phyloP scores from a whole-genome alignment of 805 yeast species.

The Barnettozyma botsteinii region DNA sequence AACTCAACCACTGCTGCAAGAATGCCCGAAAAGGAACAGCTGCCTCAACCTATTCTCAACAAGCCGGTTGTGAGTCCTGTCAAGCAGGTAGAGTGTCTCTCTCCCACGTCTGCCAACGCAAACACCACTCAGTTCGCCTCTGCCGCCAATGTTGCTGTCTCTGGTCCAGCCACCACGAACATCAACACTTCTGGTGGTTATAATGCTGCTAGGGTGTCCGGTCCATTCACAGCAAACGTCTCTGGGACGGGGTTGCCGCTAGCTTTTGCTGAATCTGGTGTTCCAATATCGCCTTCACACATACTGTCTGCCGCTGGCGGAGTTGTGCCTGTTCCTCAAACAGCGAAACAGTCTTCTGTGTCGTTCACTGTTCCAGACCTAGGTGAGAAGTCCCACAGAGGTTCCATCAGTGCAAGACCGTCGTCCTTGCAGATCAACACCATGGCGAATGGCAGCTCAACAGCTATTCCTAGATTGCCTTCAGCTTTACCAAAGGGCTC shows the following conservation, averaged over 20 bases:
- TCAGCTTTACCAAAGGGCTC: slow-evolving; percentile 4
- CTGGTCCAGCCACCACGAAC: background rate
- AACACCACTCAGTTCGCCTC: too few relatives aligned
- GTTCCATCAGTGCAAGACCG: slow-evolving; percentile 53
- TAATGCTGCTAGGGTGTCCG: too few relatives aligned
- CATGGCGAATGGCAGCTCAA: slow-evolving; percentile 1
- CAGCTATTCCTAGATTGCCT: slow-evolving; percentile 10
- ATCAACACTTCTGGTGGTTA: too few relatives aligned
- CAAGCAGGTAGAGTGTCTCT: background rate
- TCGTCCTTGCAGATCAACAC: slow-evolving; percentile 32
- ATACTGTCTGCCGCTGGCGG: background rate
- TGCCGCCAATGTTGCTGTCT: background rate
- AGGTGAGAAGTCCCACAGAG: slow-evolving; percentile 42
- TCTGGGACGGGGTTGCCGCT: too few relatives aligned
- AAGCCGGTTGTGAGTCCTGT: slow-evolving; percentile 10
- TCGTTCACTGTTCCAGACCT: slow-evolving; percentile 44
- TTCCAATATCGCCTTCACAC: slow-evolving; percentile 7
- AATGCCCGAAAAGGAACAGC: slow-evolving; percentile 8
- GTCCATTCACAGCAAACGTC: too few relatives aligned
- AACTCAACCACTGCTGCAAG: too few relatives aligned
- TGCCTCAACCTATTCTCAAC: slow-evolving; percentile 13
- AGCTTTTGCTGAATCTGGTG: background rate
- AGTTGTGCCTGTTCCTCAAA: background rate
- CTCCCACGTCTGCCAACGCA: too few relatives aligned
- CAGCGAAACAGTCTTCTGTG: slow-evolving; percentile 23